Conservation (phyloP, 129 eudicot species). For the Mikania micrantha region DNA sequence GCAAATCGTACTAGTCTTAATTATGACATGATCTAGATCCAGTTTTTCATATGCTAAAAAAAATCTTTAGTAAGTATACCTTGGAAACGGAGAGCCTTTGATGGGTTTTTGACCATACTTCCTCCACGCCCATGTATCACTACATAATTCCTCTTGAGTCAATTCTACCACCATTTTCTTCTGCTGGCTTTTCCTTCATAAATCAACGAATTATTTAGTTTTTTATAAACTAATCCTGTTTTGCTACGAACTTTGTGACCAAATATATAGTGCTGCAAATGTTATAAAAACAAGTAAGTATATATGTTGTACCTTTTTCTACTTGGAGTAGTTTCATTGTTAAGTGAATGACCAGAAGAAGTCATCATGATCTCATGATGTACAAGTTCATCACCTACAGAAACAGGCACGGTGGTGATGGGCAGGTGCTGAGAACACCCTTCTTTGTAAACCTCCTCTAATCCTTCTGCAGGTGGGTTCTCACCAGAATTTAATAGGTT, state of each 20-base stretch:
- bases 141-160: slow-evolving; percentile 64
- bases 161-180: slow-evolving; percentile 51
- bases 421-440: slow-evolving; percentile 20
- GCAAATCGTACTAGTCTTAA: too few relatives aligned
- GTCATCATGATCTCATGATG: not conserved
- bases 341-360: slow-evolving; percentile 9
- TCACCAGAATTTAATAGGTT: not conserved
- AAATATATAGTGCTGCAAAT: too few relatives aligned
- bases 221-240: too few relatives aligned
- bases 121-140: slow-evolving; percentile 82
- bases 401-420: slow-evolving; percentile 2
- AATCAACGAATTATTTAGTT: too few relatives aligned
- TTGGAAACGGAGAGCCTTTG: slow-evolving; percentile 82
- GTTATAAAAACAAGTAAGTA: too few relatives aligned
- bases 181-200: slow-evolving; percentile 58
- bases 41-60: too few relatives aligned
- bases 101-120: slow-evolving; percentile 88
- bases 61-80: slow-evolving; percentile 29
- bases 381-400: slow-evolving; percentile 15
- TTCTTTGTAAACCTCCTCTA: slow-evolving; percentile 43
- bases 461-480: slow-evolving; percentile 26
- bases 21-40: too few relatives aligned
- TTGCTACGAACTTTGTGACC: too few relatives aligned
- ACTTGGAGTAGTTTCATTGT: slow-evolving; percentile 22
- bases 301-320: slow-evolving; percentile 34